phyloP scores from a whole-genome alignment of 768 basidiomycete genomes.

The Termitomyces sp. region DNA sequence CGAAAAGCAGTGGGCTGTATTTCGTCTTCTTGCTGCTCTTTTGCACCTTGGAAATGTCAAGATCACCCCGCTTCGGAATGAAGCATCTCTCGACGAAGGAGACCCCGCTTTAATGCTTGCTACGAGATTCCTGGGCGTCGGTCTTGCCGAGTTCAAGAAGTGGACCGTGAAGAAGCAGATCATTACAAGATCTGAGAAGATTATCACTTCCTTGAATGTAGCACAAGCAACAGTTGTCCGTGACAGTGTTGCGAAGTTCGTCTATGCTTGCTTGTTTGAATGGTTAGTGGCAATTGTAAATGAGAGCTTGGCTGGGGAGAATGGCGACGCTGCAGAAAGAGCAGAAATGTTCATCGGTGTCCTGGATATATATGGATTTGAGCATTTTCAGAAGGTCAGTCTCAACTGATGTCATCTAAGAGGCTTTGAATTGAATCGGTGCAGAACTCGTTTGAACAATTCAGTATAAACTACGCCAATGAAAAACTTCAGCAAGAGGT shows the following conservation, averaged over 20 bases:
- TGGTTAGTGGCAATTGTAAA: slow-evolving; percentile 98
- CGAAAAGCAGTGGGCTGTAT: slow-evolving; percentile 98
- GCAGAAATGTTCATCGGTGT: slow-evolving; percentile 99
- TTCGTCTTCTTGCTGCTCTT: slow-evolving; percentile 86
- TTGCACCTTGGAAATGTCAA: slow-evolving; percentile 98
- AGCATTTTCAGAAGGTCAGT: slow-evolving; percentile 89
- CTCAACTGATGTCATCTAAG: not conserved
- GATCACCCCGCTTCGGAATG: slow-evolving; percentile 73
- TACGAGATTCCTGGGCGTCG: slow-evolving; percentile 87
- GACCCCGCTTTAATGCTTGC: slow-evolving; percentile 78
- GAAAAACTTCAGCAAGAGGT: slow-evolving; percentile 98
- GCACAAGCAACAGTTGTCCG: slow-evolving; percentile 91
- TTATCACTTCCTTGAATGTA: slow-evolving; percentile 79
- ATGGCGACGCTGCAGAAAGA: slow-evolving; percentile 80
- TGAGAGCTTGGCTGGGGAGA: slow-evolving; percentile 94
- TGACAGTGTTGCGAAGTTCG: slow-evolving; percentile 97
- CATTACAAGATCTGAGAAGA: slow-evolving; percentile 91
- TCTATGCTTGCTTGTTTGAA: slow-evolving; percentile 98
- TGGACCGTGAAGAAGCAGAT: slow-evolving; percentile 99
- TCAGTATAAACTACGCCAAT: slow-evolving; percentile 99
- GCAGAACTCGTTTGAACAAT: slow-evolving; percentile 93
- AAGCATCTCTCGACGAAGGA: slow-evolving; percentile 78
- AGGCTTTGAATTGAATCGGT: not conserved
- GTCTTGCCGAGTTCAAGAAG: slow-evolving; percentile 91
- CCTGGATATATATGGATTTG: slow-evolving; percentile 95